Conservation (phyloP, 371 early-diverging fungal species). For the Actinomucor elegans region DNA sequence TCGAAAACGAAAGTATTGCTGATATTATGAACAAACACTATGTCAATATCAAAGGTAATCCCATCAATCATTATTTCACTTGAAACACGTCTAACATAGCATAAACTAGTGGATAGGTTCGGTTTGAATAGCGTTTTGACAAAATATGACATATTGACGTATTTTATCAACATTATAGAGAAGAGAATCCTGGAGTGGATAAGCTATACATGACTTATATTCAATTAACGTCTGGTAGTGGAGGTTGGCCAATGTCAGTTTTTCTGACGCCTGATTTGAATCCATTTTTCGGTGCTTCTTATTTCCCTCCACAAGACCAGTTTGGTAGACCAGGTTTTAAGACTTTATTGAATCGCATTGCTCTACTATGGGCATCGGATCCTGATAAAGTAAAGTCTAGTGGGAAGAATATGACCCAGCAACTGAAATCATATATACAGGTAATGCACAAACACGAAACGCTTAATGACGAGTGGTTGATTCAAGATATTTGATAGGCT, state of each 20-base stretch:
- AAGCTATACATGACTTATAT: slow-evolving; percentile 63
- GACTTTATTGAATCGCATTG: slow-evolving; percentile 44
- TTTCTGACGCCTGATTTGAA: slow-evolving; percentile 65
- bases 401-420: slow-evolving; percentile 40
- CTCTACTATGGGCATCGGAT: slow-evolving; percentile 44
- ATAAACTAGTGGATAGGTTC: slow-evolving; percentile 35
- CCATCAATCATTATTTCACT: neutral
- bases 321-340: slow-evolving; percentile 56
- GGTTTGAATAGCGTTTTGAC: neutral
- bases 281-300: slow-evolving; percentile 70
- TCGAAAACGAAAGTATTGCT: slow-evolving; percentile 58
- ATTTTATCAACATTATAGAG: too few species aligned
- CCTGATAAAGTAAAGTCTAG: slow-evolving; percentile 39
- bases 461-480: neutral
- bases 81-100: neutral
- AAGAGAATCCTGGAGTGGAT: slow-evolving; percentile 70
- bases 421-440: slow-evolving; percentile 38
- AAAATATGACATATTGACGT: too few species aligned
- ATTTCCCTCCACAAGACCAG: slow-evolving; percentile 61
- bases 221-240: slow-evolving; percentile 54
- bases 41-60: slow-evolving; percentile 59
- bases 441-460: slow-evolving; percentile 15
- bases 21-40: slow-evolving; percentile 60
- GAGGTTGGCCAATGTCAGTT: slow-evolving; percentile 68
- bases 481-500: neutral